Evolutionary conservation across 345 rosid genomes (phyloP).

Genomic region (Ricinus communis): DNA sequence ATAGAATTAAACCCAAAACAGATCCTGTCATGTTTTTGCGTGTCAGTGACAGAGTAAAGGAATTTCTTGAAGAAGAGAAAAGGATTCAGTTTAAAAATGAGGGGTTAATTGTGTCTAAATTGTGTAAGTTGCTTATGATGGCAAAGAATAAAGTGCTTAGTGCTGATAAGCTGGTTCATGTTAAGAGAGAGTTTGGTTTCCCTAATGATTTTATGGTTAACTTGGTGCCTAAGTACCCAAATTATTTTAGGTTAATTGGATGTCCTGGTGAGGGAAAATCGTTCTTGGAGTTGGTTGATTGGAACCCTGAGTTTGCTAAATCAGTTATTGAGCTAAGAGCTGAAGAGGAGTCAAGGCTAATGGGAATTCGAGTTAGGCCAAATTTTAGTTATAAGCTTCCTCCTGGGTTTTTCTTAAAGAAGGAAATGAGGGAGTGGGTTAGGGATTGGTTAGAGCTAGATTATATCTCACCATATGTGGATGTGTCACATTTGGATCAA

Average conservation of each 20-base stretch:
- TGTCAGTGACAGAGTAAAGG: conserved; percentile 47
- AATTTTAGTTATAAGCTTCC: conserved; percentile 71
- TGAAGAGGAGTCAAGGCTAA: conserved; percentile 48
- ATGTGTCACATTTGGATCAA: conserved; percentile 65
- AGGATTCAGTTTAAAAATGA: conserved; percentile 52
- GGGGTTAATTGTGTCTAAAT: conserved; percentile 57
- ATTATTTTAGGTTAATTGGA: conserved; percentile 59
- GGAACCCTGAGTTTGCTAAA: conserved; percentile 66
- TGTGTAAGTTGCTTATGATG: conserved; percentile 87
- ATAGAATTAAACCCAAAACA: conserved; percentile 64
- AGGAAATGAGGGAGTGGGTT: conserved; percentile 95
- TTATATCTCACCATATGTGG: conserved; percentile 73
- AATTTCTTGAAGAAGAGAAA: conserved; percentile 65
- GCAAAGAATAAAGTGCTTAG: conserved; percentile 57
- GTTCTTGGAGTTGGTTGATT: conserved; percentile 60
- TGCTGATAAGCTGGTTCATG: conserved; percentile 68
- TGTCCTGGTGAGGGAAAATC: conserved; percentile 58
- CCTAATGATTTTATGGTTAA: conserved; percentile 68
- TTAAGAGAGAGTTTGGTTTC: conserved; percentile 86
- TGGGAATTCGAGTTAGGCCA: conserved; percentile 61
- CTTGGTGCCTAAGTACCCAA: conserved; percentile 62
- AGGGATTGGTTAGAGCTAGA: conserved; percentile 89
- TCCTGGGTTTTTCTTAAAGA: conserved; percentile 59
- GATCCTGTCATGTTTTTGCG: conserved; percentile 56
- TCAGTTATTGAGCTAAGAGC: conserved; percentile 61